Evolutionary conservation across 345 rosid genomes (phyloP), one percentile per base, ranked within the genome.

Genomic region (Citrus mangshanensis): DNA sequence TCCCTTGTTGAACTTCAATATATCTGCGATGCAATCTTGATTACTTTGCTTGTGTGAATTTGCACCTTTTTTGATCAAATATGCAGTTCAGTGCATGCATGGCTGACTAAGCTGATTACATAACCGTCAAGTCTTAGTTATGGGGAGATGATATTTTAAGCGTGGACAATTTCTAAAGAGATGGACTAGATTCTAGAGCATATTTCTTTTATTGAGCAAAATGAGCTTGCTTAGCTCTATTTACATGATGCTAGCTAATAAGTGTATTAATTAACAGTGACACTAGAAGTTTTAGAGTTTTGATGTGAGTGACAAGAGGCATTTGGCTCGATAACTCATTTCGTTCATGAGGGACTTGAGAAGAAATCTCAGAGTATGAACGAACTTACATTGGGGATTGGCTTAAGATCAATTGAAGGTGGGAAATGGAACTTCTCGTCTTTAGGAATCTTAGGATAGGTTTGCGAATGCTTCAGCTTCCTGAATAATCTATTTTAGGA

Each of bases 11-110:
- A 74, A 28, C 24, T 72, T 56, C 56, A 38, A 27, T 25, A 18
- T 38, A 30, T 24, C 54, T 70, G 42, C 73, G 30, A 71, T 66
- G 75, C 73, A 65, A 77, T 30, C 59, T 64, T 55, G 55, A 25
- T 32, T 22, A 71, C 62, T 63, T 9, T 16, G 34, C 37, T 30
- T 55, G 4, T 76, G 73, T 40, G 54, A 16, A 73, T 55, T 18
- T 28, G 40, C 60, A 73, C 24, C 61, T 42, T 55, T 25, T 9
- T 60, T 49, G 24, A 37, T 68, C 18, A 54, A 76, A n/a, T 54
- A 32, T 76, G 72, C 32, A n/a, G 34, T 49, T 32, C 10, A n/a
- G n/a, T 27, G 28, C 38, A 49, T 30, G 46, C 60, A 21, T 74
- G 64, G 61, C 42, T 46, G n/a, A 30, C 61, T 49, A 28, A 28